Evolutionary conservation across 495 filamentous ascomycete genomes (phyloP).

Genomic region (Mycothermus thermophilus): DNA sequence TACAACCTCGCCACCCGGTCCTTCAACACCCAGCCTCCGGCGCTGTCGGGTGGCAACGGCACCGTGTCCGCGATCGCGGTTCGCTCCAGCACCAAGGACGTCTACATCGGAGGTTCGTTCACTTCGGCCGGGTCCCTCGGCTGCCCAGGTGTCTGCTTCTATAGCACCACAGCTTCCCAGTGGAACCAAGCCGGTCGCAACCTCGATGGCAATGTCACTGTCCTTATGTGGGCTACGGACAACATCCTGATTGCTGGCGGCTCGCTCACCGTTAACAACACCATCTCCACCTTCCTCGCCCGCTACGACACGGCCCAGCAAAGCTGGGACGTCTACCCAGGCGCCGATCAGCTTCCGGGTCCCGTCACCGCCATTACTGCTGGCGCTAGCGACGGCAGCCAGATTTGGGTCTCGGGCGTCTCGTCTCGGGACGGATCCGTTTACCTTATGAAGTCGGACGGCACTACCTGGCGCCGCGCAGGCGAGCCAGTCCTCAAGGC

Average conservation of each 20-base stretch:
- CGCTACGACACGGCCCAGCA: slow-evolving; percentile 53
- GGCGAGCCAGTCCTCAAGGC: slow-evolving; percentile 39
- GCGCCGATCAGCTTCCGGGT: slow-evolving; percentile 56
- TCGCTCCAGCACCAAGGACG: slow-evolving; percentile 49
- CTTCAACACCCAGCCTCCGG: slow-evolving; percentile 54
- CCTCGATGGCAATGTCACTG: slow-evolving; percentile 51
- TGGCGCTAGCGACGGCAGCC: slow-evolving; percentile 48
- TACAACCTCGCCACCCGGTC: slow-evolving; percentile 56
- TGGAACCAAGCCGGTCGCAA: slow-evolving; percentile 67
- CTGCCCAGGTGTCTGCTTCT: slow-evolving; percentile 71
- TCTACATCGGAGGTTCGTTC: slow-evolving; percentile 83
- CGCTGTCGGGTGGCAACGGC: slow-evolving; percentile 51
- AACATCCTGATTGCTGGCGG: slow-evolving; percentile 63
- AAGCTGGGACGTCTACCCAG: slow-evolving; percentile 51
- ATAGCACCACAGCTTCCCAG: slow-evolving; percentile 47
- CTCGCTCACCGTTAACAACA: slow-evolving; percentile 52
- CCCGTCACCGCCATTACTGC: slow-evolving; percentile 61
- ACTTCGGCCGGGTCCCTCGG: slow-evolving; percentile 64
- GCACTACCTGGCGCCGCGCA: slow-evolving; percentile 37
- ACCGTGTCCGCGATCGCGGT: slow-evolving; percentile 60
- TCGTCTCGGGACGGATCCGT: slow-evolving; percentile 46
- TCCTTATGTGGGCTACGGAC: slow-evolving; percentile 60
- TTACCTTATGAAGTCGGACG: slow-evolving; percentile 69
- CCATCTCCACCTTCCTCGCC: slow-evolving; percentile 47
- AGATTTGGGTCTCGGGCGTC: slow-evolving; percentile 69